A percentile compares a stretch with the other conserved stretches of the same genome.
Conservation (phyloP, 768 basidiomycete species). For the Termitomyces sp. region DNA sequence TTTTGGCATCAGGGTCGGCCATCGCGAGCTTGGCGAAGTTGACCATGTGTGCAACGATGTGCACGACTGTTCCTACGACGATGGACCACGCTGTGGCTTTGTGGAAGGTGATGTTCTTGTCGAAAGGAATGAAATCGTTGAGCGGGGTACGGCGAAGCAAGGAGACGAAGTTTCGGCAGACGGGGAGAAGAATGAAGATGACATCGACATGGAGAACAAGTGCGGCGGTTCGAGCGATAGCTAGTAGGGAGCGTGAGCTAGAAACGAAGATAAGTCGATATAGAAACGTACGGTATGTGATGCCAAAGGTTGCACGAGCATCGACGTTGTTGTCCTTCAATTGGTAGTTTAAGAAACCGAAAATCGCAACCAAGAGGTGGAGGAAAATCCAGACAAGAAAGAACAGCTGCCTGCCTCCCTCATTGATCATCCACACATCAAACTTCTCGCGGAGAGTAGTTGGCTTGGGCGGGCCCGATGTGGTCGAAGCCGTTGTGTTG, state of each 20-base stretch:
- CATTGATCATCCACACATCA: constrained; percentile 91
- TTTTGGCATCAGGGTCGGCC: constrained; percentile 51
- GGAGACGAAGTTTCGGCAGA: constrained; percentile 95
- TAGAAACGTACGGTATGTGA: constrained; percentile 64
- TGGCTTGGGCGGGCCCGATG: constrained; percentile 33
- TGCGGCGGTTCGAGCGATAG: constrained; percentile 84
- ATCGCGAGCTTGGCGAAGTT: constrained; percentile 74
- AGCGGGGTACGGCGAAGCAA: constrained; percentile 83
- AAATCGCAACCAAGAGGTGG: constrained; percentile 71
- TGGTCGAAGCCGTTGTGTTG: constrained; percentile 34
- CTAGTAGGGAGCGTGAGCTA: constrained; percentile 46
- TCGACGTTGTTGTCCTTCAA: constrained; percentile 73
- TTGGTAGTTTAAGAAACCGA: constrained; percentile 77
- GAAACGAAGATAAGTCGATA: constrained; percentile 14
- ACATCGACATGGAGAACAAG: constrained; percentile 90
- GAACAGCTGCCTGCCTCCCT: constrained; percentile 78
- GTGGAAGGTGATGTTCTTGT: constrained; percentile 90
- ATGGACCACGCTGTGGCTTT: constrained; percentile 92
- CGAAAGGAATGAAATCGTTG: constrained; percentile 86
- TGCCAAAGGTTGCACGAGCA: constrained; percentile 70
- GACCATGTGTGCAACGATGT: constrained; percentile 82
- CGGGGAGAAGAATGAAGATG: constrained; percentile 89
- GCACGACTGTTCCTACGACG: constrained; percentile 71
- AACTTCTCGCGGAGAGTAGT: constrained; percentile 44
- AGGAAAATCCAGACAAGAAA: constrained; percentile 80